Conservation (phyloP, 305 asterid species). For the Fraxinus greggii region DNA sequence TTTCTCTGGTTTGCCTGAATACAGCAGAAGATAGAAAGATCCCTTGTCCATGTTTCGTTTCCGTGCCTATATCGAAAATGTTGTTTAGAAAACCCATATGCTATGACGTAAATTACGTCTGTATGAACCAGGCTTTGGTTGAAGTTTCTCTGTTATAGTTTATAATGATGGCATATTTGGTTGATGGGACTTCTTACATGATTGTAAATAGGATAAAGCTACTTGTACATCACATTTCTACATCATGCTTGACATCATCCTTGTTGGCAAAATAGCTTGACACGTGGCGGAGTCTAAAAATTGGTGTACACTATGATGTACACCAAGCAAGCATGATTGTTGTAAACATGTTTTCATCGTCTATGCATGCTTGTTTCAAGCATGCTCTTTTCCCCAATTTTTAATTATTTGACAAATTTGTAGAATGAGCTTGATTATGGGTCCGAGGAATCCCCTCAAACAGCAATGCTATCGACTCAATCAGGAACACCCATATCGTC, state of each 20-base stretch:
- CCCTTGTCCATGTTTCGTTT: neutral
- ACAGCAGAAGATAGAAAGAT: neutral
- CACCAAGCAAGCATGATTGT: neutral
- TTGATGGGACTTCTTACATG: neutral
- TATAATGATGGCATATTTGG: neutral
- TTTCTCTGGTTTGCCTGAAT: neutral
- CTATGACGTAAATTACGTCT: neutral
- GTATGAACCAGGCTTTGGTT: neutral
- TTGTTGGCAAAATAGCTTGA: too few species aligned
- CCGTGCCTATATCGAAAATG: neutral
- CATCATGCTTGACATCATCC: too few species aligned
- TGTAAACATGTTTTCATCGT: neutral
- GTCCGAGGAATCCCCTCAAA: slow-evolving; percentile 38
- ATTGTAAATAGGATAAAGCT: too few species aligned
- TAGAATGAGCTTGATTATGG: slow-evolving; percentile 56
- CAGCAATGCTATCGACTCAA: slow-evolving; percentile 26
- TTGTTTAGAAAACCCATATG: neutral
- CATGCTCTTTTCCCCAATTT: neutral
- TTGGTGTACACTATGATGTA: too few species aligned
- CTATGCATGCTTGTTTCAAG: neutral
- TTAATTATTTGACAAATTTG: slow-evolving; percentile 2
- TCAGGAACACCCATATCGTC: slow-evolving; percentile 36
- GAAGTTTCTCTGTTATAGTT: neutral
- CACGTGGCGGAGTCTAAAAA: too few species aligned
- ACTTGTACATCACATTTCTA: too few species aligned